phyloP scores from a whole-genome alignment of 495 filamentous ascomycete genomes.

The Podospora pseudocomata region DNA sequence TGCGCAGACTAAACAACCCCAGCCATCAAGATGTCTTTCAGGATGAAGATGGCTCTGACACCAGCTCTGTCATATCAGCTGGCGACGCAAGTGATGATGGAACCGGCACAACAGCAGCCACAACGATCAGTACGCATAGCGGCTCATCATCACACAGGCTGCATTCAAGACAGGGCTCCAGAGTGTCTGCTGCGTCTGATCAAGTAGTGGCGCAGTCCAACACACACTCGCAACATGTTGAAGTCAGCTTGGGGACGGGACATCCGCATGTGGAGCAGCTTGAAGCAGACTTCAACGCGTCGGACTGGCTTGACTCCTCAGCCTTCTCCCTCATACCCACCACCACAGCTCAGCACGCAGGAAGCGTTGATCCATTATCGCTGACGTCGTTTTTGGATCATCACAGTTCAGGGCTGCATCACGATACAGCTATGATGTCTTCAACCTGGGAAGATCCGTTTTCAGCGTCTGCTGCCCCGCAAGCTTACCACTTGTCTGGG shows the following conservation, averaged over 20 bases:
- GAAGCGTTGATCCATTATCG: not conserved
- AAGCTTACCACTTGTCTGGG: not conserved
- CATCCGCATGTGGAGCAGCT: not conserved
- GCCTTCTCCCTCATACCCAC: not conserved
- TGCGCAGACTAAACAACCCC: conserved; percentile 7
- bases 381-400: not conserved
- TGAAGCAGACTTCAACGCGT: not conserved
- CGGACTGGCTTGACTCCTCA: not conserved
- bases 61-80: conserved; percentile 1
- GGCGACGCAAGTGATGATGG: not conserved
- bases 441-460: not conserved
- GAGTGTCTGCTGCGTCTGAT: not conserved
- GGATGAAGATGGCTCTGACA: conserved; percentile 4
- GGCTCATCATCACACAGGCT: not conserved
- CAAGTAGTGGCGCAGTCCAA: not conserved
- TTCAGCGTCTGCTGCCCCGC: not conserved
- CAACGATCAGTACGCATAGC: not conserved
- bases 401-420: not conserved
- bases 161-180: not conserved
- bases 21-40: not conserved
- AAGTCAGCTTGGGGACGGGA: not conserved
- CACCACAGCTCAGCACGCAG: not conserved
- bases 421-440: not conserved
- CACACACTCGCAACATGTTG: not conserved
- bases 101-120: not conserved